Evolutionary conservation across 2,329 filamentous ascomycete species (phyloP).

Genomic region (Didymellaceae sp.): DNA sequence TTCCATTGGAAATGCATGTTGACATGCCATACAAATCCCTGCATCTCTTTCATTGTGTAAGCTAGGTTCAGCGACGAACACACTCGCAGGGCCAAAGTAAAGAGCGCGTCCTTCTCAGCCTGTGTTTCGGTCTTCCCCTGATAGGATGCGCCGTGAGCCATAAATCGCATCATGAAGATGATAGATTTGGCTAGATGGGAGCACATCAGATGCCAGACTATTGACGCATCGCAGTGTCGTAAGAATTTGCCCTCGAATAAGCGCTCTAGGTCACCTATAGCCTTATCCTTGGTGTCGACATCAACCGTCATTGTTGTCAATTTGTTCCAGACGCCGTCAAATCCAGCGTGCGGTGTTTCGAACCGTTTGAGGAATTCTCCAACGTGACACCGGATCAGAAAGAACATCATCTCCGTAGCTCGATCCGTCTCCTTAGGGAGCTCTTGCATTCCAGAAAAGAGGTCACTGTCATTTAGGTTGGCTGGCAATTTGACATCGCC

Average conservation of each 20-base stretch:
- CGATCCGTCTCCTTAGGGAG: conserved; percentile 51
- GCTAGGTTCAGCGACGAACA: conserved; percentile 51
- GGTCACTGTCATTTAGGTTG: conserved; percentile 62
- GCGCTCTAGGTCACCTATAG: conserved; percentile 52
- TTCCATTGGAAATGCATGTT: conserved; percentile 60
- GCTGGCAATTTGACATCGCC: conserved; percentile 59
- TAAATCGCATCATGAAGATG: conserved; percentile 52
- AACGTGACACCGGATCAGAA: conserved; percentile 52
- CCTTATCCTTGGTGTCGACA: conserved; percentile 35
- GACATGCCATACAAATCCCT: conserved; percentile 56
- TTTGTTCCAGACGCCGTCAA: conserved; percentile 35
- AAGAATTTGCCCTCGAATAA: conserved; percentile 49
- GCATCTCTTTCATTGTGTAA: conserved; percentile 48
- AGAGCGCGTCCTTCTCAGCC: conserved; percentile 50
- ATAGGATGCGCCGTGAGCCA: conserved; percentile 54
- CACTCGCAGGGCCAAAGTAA: conserved; percentile 50
- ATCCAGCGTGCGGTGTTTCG: conserved; percentile 20
- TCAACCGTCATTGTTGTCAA: conserved; percentile 30
- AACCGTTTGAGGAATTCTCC: conserved; percentile 48
- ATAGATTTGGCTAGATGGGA: conserved; percentile 54
- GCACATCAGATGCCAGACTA: conserved; percentile 55
- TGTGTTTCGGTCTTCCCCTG: conserved; percentile 42
- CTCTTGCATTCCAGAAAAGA: conserved; percentile 54
- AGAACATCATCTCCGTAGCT: conserved; percentile 59
- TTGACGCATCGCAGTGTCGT: conserved; percentile 42